Evolutionary conservation across 352 stramenopile genomes (phyloP).

Genomic region (Pythium aquatile): DNA sequence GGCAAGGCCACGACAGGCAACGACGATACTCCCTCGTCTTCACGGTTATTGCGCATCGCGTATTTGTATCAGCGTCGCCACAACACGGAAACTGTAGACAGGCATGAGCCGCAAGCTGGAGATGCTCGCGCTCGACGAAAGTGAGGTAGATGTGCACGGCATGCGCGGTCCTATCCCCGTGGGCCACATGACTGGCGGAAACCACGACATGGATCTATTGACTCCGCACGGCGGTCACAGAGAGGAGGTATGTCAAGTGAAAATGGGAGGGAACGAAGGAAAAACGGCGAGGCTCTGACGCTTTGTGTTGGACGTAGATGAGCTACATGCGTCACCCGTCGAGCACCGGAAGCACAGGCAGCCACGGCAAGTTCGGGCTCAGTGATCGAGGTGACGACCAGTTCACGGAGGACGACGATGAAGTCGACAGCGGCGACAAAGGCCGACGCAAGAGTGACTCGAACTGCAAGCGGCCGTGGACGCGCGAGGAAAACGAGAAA

Average conservation of each 20-base stretch:
- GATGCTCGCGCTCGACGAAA: slow-evolving; percentile 50
- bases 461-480: slow-evolving; percentile 87
- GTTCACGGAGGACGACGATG: slow-evolving; percentile 71
- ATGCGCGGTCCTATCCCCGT: slow-evolving; percentile 31
- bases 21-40: background rate
- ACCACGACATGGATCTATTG: slow-evolving; percentile 38
- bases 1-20: background rate
- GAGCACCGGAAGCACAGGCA: slow-evolving; percentile 23
- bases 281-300: background rate
- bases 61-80: background rate
- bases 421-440: slow-evolving; percentile 62
- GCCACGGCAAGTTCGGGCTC: slow-evolving; percentile 16
- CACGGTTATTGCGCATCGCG: background rate
- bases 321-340: slow-evolving; percentile 26
- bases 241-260: slow-evolving; percentile 15
- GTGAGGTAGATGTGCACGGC: slow-evolving; percentile 33
- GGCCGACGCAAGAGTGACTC: slow-evolving; percentile 59
- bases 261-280: background rate
- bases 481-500: slow-evolving; percentile 87
- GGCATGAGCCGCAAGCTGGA: slow-evolving; percentile 75
- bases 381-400: slow-evolving; percentile 44
- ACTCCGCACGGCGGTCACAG: slow-evolving; percentile 10
- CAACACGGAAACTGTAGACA: slow-evolving; percentile 1
- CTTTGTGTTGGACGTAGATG: slow-evolving; percentile 18
- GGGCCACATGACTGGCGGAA: slow-evolving; percentile 14